Evolutionary conservation across 305 asterid species (phyloP), one percentile per base, ranked within the genome.

Genomic region (Ajuga reptans): DNA sequence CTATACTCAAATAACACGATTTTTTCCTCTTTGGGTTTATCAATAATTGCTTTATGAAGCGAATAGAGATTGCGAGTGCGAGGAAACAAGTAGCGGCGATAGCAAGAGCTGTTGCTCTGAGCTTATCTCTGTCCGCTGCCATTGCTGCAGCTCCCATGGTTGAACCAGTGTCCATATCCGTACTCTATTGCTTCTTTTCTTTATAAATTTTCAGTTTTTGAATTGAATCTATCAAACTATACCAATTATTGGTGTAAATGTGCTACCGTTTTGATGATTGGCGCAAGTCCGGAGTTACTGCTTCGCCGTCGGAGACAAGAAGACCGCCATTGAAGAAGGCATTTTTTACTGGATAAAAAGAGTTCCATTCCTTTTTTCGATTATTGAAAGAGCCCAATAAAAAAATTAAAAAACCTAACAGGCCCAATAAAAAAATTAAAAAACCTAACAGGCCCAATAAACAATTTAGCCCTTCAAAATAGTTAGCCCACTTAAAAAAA

Each of bases 1-100:
- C 91, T 21, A 82, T 12, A 45, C 63, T 63, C 66, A 93, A 79
- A 77, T 93, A 93, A 67, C 99, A 80, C 27, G 81, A 34, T 14
- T 55, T 77, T 39, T 74, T 72, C 42, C 51, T 74, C 52, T 54
- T 83, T 6, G 68, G 72, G 73, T 46, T 83, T 43, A 51, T 65
- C 37, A 80, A 59, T 17, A 80, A 70, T 2, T 68, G 78, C 42
- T 66, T 71, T 29, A 83, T 58, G 59, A 89, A 62, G 73, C 71
- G 66, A 42, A 81, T 14, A 52, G 95, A 85, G 79, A 91, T 64
- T 66, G 84, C 88, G n/a, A 86, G 66, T 1, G 90, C 85, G 9
- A 86, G 15, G 68, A 82, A 72, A 53, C 81, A 78, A 52, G 95
- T 74, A 65, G 80, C 58, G 9, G 85, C 74, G 43, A 89, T 18